These are phyloP conservation scores for Saprolegnia parasitica DNA, from an alignment of 352 stramenopile genomes.

Conservation along the genomic window DNA sequence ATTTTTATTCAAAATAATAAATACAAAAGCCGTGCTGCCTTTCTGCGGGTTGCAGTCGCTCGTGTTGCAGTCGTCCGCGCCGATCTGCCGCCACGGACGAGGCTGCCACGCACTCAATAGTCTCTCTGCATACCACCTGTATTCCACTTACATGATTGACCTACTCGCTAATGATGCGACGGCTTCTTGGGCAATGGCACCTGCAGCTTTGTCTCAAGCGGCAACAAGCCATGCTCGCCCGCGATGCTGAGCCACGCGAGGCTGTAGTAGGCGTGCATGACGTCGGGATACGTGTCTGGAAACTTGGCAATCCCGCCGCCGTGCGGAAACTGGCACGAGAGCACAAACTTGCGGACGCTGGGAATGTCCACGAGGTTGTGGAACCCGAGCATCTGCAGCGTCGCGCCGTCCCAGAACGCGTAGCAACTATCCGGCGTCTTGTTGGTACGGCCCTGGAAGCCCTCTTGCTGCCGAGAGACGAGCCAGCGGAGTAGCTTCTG, in stretches of 20 bases:
- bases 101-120: too few relatives aligned
- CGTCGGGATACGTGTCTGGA: constrained; percentile 52
- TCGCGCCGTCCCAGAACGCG: constrained; percentile 90
- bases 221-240: constrained; percentile 31
- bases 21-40: too few relatives aligned
- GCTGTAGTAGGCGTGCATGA: constrained; percentile 91
- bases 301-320: constrained; percentile 46
- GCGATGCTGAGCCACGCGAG: constrained; percentile 87
- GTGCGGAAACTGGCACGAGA: constrained; percentile 76
- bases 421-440: constrained; percentile 89
- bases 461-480: constrained; percentile 74
- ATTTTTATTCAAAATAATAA: too few relatives aligned
- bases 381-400: constrained; percentile 70
- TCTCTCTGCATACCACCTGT: too few relatives aligned
- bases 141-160: too few relatives aligned
- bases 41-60: too few relatives aligned
- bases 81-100: too few relatives aligned
- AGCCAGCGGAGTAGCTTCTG: constrained; percentile 75
- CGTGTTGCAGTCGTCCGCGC: too few relatives aligned
- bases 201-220: constrained; percentile 29
- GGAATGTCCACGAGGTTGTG: constrained; percentile 72
- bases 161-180: not conserved
- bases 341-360: constrained; percentile 67
- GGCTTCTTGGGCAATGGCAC: constrained; percentile 14
- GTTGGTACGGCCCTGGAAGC: constrained; percentile 89